A percentile compares a stretch with the other conserved stretches of the same genome.
Conservation (phyloP, 2,329 filamentous ascomycete species). For the Talaromyces sp. region DNA sequence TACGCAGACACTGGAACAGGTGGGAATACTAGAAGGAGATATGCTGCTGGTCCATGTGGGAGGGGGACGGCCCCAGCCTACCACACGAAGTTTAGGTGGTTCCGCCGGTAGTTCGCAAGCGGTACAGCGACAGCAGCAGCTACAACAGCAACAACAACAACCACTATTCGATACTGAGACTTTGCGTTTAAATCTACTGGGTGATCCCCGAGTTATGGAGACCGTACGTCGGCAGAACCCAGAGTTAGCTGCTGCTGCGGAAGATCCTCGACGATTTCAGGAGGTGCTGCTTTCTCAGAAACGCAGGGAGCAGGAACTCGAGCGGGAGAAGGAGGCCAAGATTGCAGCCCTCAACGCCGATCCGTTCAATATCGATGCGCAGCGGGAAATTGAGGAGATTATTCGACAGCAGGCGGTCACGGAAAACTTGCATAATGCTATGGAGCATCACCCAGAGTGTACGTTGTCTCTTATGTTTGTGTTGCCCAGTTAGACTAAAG, state of each 20-base stretch:
- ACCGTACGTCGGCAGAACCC: slow-evolving; percentile 70
- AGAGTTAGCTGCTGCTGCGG: slow-evolving; percentile 69
- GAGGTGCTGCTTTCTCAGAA: slow-evolving; percentile 66
- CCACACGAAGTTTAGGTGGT: slow-evolving; percentile 27
- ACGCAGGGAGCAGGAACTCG: slow-evolving; percentile 66
- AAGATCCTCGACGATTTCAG: slow-evolving; percentile 72
- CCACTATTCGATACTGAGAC: slow-evolving; percentile 65
- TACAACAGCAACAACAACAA: slow-evolving; percentile 23
- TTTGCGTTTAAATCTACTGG: slow-evolving; percentile 75
- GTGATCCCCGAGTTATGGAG: slow-evolving; percentile 67
- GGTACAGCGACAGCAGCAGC: slow-evolving; percentile 22
- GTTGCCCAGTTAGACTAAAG: slow-evolving; percentile 2
- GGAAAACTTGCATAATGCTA: slow-evolving; percentile 92
- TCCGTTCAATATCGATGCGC: slow-evolving; percentile 88
- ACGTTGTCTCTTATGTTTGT: slow-evolving; percentile 23
- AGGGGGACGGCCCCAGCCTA: slow-evolving; percentile 17
- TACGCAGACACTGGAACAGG: slow-evolving; percentile 73
- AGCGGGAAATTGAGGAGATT: slow-evolving; percentile 91
- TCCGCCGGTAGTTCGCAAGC: slow-evolving; percentile 17
- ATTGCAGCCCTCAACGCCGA: slow-evolving; percentile 86
- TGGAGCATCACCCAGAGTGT: slow-evolving; percentile 98
- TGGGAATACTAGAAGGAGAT: slow-evolving; percentile 80
- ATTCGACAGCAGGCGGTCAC: slow-evolving; percentile 92
- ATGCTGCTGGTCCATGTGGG: slow-evolving; percentile 83
- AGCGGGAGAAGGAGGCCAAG: slow-evolving; percentile 73